Evolutionary conservation across 768 basidiomycete genomes (phyloP).

Genomic region (Lepiota brunneoincarnata): DNA sequence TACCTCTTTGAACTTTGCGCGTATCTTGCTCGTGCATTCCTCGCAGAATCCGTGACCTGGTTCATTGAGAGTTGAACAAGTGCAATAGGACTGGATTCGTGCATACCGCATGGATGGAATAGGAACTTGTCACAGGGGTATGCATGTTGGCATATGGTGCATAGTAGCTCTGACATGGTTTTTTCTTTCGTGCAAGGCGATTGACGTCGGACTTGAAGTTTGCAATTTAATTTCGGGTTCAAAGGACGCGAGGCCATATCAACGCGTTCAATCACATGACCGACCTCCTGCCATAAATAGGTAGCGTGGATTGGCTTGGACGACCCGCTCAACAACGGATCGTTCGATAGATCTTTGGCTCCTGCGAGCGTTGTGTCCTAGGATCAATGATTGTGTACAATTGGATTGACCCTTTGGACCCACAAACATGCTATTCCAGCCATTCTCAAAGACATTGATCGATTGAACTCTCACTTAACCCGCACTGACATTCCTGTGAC

Average conservation of each 20-base stretch:
- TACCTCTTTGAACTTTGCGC: not conserved
- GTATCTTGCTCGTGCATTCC: conserved; percentile 2
- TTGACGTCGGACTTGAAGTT: not conserved
- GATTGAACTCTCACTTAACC: too few relatives aligned
- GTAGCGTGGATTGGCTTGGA: too few relatives aligned
- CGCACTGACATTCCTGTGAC: too few relatives aligned
- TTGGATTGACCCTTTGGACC: too few relatives aligned
- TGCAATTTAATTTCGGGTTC: not conserved
- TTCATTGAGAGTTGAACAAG: not conserved
- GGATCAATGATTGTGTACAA: too few relatives aligned
- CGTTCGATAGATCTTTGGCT: too few relatives aligned
- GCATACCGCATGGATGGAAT: conserved; percentile 4
- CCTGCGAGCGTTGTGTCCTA: too few relatives aligned
- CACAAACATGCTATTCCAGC: too few relatives aligned
- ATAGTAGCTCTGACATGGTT: conserved; percentile 3
- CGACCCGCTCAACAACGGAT: too few relatives aligned
- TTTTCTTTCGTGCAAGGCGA: not conserved
- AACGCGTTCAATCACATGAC: too few relatives aligned
- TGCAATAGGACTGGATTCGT: not conserved
- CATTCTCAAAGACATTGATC: too few relatives aligned
- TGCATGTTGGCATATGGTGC: conserved; percentile 4
- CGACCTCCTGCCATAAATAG: too few relatives aligned
- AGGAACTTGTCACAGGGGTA: not conserved
- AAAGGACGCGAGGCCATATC: not conserved
- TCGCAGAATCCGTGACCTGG: conserved; percentile 10